Evolutionary conservation across 2,329 filamentous ascomycete species (phyloP).

Genomic region (Neopestalotiopsis sp.): DNA sequence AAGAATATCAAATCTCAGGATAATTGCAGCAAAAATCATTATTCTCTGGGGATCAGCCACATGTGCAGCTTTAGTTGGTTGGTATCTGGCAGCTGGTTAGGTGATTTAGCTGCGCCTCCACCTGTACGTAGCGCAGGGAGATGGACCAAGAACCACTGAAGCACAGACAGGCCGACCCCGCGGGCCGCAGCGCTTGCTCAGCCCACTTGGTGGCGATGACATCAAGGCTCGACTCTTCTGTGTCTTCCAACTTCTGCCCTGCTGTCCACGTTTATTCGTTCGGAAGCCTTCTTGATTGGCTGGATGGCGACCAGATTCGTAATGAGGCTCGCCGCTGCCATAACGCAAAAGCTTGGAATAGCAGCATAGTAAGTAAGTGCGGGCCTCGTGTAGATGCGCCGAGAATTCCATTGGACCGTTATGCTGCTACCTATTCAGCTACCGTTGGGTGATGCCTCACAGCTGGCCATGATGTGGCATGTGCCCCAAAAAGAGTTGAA

Average conservation of each 20-base stretch:
- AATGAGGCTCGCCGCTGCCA: conserved; percentile 13
- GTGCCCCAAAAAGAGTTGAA: not conserved
- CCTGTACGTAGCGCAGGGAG: not conserved
- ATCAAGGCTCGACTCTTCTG: conserved; percentile 23
- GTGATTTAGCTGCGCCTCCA: conserved; percentile 7
- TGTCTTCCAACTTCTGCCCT: conserved; percentile 12
- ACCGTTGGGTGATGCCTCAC: not conserved
- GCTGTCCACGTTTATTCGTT: conserved; percentile 22
- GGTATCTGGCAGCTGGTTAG: not conserved
- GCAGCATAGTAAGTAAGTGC: conserved; percentile 8
- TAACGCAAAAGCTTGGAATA: not conserved
- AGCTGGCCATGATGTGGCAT: not conserved
- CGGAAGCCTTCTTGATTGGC: conserved; percentile 19
- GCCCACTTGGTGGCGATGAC: conserved; percentile 29
- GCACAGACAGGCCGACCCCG: not conserved
- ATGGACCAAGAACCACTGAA: not conserved
- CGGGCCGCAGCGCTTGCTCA: conserved; percentile 17
- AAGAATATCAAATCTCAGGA: not conserved
- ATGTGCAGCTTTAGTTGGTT: too few relatives aligned
- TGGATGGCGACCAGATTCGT: not conserved
- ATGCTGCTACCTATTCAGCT: not conserved
- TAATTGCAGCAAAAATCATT: not conserved
- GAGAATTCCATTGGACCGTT: not conserved
- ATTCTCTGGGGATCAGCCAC: not conserved
- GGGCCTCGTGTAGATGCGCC: not conserved